Conservation (phyloP, 2,329 filamentous ascomycete species). For the Colletotrichum musae region DNA sequence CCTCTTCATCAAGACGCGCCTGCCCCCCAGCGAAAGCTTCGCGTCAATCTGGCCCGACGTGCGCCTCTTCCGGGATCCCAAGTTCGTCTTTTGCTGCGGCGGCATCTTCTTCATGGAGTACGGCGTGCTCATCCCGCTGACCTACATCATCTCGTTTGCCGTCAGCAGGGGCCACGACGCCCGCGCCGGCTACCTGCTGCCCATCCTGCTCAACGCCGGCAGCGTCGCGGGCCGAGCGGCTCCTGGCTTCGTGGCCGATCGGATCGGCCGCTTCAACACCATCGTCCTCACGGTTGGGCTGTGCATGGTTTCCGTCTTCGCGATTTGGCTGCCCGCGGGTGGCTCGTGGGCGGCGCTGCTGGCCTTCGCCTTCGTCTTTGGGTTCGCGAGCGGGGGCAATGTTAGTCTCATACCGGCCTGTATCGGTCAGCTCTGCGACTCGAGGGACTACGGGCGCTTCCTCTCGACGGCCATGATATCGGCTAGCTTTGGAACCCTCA, state of each 20-base stretch:
- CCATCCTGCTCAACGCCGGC: conserved; percentile 86
- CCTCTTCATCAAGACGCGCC: conserved; percentile 67
- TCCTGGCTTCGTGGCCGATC: conserved; percentile 84
- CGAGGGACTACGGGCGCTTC: conserved; percentile 5
- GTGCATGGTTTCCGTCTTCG: conserved; percentile 1
- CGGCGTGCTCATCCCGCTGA: conserved; percentile 84
- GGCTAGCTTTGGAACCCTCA: conserved; percentile 11
- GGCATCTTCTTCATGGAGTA: conserved; percentile 82
- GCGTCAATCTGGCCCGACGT: conserved; percentile 72
- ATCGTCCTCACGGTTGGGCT: conserved; percentile 75
- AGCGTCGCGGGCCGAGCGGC: conserved; percentile 85
- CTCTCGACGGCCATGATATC: conserved; percentile 16
- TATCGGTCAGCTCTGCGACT: conserved; percentile 21
- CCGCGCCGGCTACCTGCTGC: conserved; percentile 80
- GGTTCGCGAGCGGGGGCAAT: conserved; percentile 10
- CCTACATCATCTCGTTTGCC: conserved; percentile 85
- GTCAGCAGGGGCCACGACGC: conserved; percentile 73
- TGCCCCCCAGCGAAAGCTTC: conserved; percentile 72
- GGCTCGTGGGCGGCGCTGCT: conserved; percentile 3
- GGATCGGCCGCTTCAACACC: conserved; percentile 86
- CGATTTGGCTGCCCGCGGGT: background rate
- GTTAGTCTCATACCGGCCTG: conserved; percentile 16
- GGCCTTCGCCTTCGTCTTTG: conserved; percentile 14
- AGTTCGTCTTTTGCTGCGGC: conserved; percentile 74
- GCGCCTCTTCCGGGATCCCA: conserved; percentile 72